Conservation (phyloP, 2,329 filamentous ascomycete species). For the Aspergillus ochraceus region DNA sequence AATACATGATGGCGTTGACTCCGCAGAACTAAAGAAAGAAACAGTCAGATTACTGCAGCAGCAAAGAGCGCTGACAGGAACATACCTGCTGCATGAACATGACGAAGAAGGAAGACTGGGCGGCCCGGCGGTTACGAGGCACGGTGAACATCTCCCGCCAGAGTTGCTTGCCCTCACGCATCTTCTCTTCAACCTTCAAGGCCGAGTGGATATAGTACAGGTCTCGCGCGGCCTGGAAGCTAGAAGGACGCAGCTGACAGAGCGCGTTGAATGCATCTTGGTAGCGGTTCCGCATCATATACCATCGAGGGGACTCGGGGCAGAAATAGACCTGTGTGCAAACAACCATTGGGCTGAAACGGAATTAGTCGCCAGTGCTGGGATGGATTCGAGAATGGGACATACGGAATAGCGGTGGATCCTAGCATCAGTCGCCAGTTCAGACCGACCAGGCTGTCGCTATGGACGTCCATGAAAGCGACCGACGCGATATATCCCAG, state of each 20-base stretch:
- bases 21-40: constrained; percentile 41
- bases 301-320: constrained; percentile 55
- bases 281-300: constrained; percentile 50
- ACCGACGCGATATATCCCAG: constrained; percentile 52
- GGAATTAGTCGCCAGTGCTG: background rate
- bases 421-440: constrained; percentile 70
- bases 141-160: constrained; percentile 61
- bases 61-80: background rate
- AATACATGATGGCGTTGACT: constrained; percentile 62
- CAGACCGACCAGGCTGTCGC: constrained; percentile 40
- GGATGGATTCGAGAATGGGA: background rate
- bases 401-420: constrained; percentile 60
- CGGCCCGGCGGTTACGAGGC: constrained; percentile 63
- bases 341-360: constrained; percentile 47
- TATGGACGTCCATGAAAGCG: constrained; percentile 41
- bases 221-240: constrained; percentile 57
- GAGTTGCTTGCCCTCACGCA: constrained; percentile 52
- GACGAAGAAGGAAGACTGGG: constrained; percentile 57
- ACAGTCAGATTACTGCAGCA: background rate
- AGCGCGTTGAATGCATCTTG: constrained; percentile 52
- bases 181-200: constrained; percentile 59
- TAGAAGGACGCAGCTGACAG: constrained; percentile 48
- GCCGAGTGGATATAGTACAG: constrained; percentile 60
- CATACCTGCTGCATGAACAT: constrained; percentile 66
- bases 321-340: constrained; percentile 65